Evolutionary conservation across 2,329 filamentous ascomycete species (phyloP).

Genomic region (Biscogniauxia mediterranea): DNA sequence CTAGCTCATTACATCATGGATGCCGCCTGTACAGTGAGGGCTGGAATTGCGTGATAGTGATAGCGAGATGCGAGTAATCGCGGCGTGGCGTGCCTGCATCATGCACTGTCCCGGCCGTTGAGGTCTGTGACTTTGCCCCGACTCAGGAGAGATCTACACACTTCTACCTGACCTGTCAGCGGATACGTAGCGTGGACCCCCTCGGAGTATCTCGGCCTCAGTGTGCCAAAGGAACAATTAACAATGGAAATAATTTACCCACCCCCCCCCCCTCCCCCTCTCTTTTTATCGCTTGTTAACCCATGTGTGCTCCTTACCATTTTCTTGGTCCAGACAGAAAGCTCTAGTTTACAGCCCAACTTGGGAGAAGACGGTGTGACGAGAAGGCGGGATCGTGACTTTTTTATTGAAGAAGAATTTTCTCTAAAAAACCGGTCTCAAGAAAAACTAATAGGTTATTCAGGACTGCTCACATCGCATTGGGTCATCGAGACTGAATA

Average conservation of each 20-base stretch:
- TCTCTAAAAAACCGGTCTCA: background rate
- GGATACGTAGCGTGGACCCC: background rate
- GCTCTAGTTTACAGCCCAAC: background rate
- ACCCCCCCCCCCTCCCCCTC: background rate
- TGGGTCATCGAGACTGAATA: background rate
- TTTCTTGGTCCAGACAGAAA: background rate
- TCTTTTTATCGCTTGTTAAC: background rate
- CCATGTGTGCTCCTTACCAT: too few species aligned
- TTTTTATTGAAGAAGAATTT: background rate
- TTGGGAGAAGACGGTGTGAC: background rate
- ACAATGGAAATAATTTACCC: background rate
- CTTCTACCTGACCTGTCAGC: background rate
- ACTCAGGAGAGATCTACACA: background rate
- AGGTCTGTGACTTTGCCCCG: background rate
- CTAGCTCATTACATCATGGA: background rate
- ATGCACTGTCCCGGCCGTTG: background rate
- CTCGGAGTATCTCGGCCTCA: background rate
- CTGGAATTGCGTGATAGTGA: background rate
- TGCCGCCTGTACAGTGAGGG: background rate
- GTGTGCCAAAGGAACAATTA: background rate
- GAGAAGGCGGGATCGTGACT: background rate
- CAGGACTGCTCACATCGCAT: background rate
- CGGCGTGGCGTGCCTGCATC: background rate
- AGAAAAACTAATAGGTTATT: background rate
- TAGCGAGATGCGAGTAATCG: background rate